Base-by-base conservation (phyloP, 2,329 filamentous ascomycete genomes). In the Pezizomycotina sp. region DNA sequence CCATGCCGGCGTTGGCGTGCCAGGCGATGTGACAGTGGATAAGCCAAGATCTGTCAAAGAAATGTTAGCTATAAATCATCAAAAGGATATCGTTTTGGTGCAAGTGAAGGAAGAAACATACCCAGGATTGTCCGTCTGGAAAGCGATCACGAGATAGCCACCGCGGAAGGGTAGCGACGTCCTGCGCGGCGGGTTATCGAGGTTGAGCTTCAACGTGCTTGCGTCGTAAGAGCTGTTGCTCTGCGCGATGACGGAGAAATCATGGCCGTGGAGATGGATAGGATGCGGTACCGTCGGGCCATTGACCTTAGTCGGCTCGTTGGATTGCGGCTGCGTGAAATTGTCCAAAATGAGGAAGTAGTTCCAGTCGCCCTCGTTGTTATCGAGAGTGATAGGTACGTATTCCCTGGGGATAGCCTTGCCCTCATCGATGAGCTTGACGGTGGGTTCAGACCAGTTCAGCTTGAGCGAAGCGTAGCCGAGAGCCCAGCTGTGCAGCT, bases 1-100 rank as follows among this genome's bases (percentile, higher is more conserved):
- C 57, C 31, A 71, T 59, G 4, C 68, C 68, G 6, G 60, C 60
- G 1, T 63, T 64, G 1, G 62, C 61, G 49, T 72, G 68, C 67
- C 67, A 72, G 1, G 53, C 54, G 33, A 58, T 54, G 34, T 58
- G 56, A 45, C 56, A 58, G 41, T 58, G 56, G 37, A 49, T 33
- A 10, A 50, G 33, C 50, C 50, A 52, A 13, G 39, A 36, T 37
- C 40, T 27, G 10, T 20, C 20, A n/a, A 10, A 18, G 9, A 31
- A 12, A 19, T 19, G 23, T n/a, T 15, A 1, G 6, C 19, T 27
- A 18, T 36, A 28, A 42, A 21, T 15, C 3, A 6, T 16, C 14
- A 6, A 31, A 12, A 4, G 16, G 14, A 18, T 27, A 6, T n/a
- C 8, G 16, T 18, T 18, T 5, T 8, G n/a, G n/a, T 13, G 10